phyloP scores from a whole-genome alignment of 768 basidiomycete species.

The Xerocomellus chrysenteron region DNA sequence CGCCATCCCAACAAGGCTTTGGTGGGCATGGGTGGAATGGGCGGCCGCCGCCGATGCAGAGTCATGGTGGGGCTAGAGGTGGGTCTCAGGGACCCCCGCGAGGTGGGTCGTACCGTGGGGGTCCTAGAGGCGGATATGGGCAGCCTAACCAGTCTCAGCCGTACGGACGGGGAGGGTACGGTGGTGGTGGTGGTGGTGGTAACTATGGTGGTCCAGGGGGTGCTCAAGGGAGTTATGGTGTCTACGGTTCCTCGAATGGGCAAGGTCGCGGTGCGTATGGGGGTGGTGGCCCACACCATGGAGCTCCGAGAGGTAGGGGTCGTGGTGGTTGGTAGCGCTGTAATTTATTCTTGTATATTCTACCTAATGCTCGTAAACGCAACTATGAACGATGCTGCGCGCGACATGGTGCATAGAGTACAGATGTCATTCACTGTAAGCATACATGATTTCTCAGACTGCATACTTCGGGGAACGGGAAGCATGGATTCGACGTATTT shows the following conservation, averaged over 20 bases:
- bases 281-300: constrained; percentile 31
- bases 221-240: constrained; percentile 33
- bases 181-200: constrained; percentile 15
- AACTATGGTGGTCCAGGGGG: constrained; percentile 13
- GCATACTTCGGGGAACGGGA: background rate
- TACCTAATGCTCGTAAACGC: background rate
- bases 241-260: constrained; percentile 29
- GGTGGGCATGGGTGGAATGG: constrained; percentile 34
- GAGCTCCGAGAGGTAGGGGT: constrained; percentile 45
- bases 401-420: constrained; percentile 4
- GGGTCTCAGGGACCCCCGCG: constrained; percentile 28
- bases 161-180: constrained; percentile 29
- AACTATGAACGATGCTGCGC: background rate
- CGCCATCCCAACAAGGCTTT: constrained; percentile 26
- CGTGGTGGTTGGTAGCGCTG: constrained; percentile 43
- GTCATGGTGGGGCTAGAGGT: constrained; percentile 33
- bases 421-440: constrained; percentile 8
- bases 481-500: background rate
- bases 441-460: constrained; percentile 16
- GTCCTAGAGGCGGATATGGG: constrained; percentile 27
- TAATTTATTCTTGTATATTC: constrained; percentile 32
- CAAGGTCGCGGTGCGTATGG: constrained; percentile 42
- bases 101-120: constrained; percentile 28
- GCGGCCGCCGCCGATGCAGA: constrained; percentile 28
- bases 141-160: constrained; percentile 18